These are phyloP conservation scores for Salvia rosmarinus DNA, from an alignment of 257 asterid genomes.

Conservation along the genomic window DNA sequence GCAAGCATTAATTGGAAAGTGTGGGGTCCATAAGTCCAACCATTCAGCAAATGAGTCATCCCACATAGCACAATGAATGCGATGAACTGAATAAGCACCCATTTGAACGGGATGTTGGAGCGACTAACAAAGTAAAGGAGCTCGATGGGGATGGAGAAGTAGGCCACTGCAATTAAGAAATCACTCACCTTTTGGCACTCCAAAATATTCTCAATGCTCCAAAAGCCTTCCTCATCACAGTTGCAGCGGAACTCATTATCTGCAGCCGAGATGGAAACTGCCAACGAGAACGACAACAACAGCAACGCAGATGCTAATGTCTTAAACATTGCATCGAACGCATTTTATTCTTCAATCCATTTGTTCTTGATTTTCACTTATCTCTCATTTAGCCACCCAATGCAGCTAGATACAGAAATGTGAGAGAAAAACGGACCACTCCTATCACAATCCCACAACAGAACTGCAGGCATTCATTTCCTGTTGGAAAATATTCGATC, in stretches of 20 bases:
- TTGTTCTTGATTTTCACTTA: not conserved
- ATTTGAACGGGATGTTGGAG: conserved; percentile 77
- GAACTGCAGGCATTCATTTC: conserved; percentile 22
- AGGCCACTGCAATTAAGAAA: conserved; percentile 86
- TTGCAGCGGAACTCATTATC: conserved; percentile 58
- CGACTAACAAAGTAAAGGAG: conserved; percentile 84
- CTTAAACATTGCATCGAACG: conserved; percentile 66
- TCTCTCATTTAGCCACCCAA: conserved; percentile 31
- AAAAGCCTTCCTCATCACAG: conserved; percentile 83
- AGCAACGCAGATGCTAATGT: conserved; percentile 40
- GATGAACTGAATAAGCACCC: conserved; percentile 86
- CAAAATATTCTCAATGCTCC: conserved; percentile 67
- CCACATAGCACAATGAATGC: conserved; percentile 94
- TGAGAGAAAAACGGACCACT: conserved; percentile 17
- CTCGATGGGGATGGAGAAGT: conserved; percentile 94
- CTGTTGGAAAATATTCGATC: conserved; percentile 37
- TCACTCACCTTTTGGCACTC: conserved; percentile 81
- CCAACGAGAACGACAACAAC: conserved; percentile 47
- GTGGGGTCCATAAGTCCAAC: conserved; percentile 92
- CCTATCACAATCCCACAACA: conserved; percentile 34
- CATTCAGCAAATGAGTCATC: conserved; percentile 87
- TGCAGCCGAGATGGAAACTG: conserved; percentile 43
- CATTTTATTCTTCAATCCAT: conserved; percentile 46
- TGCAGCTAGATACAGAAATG: conserved; percentile 33
- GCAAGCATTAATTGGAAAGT: conserved; percentile 78